A percentile compares a stretch with the other conserved stretches of the same genome.
phyloP scores from a whole-genome alignment of 345 rosid genomes.

The Arabis hirsuta region DNA sequence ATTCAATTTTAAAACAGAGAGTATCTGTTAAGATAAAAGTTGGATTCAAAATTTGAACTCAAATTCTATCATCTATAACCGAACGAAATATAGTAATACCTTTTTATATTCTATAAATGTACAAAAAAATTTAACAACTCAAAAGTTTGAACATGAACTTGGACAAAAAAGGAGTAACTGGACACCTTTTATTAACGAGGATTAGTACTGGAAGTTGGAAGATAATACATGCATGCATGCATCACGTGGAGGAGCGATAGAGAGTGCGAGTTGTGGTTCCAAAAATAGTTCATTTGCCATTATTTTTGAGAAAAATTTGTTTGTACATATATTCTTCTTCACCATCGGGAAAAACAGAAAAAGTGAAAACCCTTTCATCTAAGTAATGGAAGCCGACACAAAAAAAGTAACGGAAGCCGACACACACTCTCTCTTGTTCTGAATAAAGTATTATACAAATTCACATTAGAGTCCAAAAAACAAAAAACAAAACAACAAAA shows the following conservation, averaged over 20 bases:
- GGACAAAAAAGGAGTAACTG: not conserved
- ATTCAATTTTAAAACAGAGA: too few species aligned
- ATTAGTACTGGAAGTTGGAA: conserved; percentile 1
- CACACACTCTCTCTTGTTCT: not conserved
- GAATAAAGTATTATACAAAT: not conserved
- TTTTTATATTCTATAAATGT: not conserved
- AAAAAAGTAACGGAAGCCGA: conserved; percentile 18
- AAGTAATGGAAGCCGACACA: conserved; percentile 24
- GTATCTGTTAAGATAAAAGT: too few species aligned
- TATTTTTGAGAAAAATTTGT: not conserved
- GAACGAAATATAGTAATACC: not conserved
- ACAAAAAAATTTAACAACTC: not conserved
- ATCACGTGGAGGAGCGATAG: conserved; percentile 24
- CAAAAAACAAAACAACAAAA: not conserved
- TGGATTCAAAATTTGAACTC: too few species aligned
- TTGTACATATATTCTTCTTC: conserved; percentile 14
- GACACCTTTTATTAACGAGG: conserved; percentile 18
- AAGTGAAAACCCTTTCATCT: conserved; percentile 28
- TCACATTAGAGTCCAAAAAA: not conserved
- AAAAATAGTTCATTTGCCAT: not conserved
- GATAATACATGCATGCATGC: conserved; percentile 39
- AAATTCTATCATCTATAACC: not conserved
- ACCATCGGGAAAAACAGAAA: conserved; percentile 11
- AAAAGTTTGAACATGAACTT: conserved; percentile 21
- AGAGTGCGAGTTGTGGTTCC: conserved; percentile 9